Conservation (phyloP, 179 eudicot species). For the Beta corolliflora region DNA sequence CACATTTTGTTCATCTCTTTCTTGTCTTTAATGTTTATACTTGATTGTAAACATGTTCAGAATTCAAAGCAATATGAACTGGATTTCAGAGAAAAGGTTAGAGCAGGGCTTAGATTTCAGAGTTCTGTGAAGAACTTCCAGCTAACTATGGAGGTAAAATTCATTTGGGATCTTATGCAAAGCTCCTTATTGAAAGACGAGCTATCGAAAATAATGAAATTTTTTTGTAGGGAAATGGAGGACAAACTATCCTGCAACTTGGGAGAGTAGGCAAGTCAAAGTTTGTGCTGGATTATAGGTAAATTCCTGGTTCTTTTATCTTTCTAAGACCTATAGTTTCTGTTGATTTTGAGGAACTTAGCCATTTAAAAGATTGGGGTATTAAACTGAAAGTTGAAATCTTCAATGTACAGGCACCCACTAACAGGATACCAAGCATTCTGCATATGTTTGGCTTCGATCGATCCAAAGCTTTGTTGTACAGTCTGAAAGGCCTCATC, state of each 20-base stretch:
- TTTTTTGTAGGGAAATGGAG: constrained; percentile 55
- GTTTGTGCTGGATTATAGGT: constrained; percentile 92
- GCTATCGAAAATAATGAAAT: neutral
- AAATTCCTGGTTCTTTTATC: constrained; percentile 1
- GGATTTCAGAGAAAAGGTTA: constrained; percentile 84
- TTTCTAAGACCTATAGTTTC: neutral
- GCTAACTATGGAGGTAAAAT: constrained; percentile 68
- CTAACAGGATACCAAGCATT: constrained; percentile 92
- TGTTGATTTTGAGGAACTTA: neutral
- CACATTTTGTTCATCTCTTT: neutral
- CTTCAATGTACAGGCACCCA: constrained; percentile 62
- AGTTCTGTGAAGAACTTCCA: constrained; percentile 94
- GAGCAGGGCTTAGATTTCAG: constrained; percentile 66
- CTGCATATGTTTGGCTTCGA: constrained; percentile 88
- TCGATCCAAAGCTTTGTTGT: constrained; percentile 90
- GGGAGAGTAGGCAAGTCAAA: constrained; percentile 75
- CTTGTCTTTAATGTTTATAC: neutral
- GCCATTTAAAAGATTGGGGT: neutral
- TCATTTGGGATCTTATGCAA: neutral
- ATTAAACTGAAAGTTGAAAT: neutral
- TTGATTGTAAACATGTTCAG: constrained; percentile 34
- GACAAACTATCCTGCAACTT: constrained; percentile 76
- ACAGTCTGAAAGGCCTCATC: constrained; percentile 40
- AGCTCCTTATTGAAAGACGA: neutral
- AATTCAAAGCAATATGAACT: constrained; percentile 76